phyloP scores from a whole-genome alignment of 2,329 filamentous ascomycete genomes.

The Ceratocystis eucalypticola region DNA sequence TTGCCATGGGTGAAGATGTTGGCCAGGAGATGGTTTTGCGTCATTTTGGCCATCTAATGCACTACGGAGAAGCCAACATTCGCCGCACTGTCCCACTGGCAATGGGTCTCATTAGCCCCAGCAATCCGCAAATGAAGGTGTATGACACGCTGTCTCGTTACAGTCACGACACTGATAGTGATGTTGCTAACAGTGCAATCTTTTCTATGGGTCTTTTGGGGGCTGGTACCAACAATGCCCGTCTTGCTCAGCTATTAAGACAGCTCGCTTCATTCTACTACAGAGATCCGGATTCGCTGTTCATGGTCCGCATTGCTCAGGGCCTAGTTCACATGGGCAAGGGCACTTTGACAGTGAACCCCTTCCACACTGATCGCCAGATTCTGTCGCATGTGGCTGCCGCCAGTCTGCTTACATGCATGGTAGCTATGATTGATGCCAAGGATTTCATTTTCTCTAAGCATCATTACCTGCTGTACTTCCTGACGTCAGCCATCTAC shows the following conservation, averaged over 20 bases:
- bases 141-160: conserved; percentile 97
- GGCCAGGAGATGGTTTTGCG: conserved; percentile 98
- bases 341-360: conserved; percentile 86
- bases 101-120: conserved; percentile 91
- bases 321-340: conserved; percentile 98
- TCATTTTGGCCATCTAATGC: conserved; percentile 96
- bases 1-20: conserved; percentile 96
- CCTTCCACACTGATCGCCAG: conserved; percentile 98
- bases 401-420: conserved; percentile 75
- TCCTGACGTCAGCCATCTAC: conserved; percentile 91
- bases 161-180: conserved; percentile 96
- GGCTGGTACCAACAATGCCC: conserved; percentile 94
- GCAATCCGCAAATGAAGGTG: conserved; percentile 99
- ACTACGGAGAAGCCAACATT: conserved; percentile 96
- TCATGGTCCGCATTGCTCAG: conserved; percentile 98
- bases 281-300: conserved; percentile 85
- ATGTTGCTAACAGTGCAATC: conserved; percentile 95
- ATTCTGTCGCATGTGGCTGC: conserved; percentile 85
- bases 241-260: conserved; percentile 81
- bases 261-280: conserved; percentile 98
- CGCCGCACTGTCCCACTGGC: conserved; percentile 89
- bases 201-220: conserved; percentile 97
- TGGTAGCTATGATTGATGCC: conserved; percentile 88
- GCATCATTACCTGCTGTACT: conserved; percentile 91
- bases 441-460: conserved; percentile 62